Conservation (phyloP, 2,329 filamentous ascomycete species). For the Sarocladiaceae sp. region DNA sequence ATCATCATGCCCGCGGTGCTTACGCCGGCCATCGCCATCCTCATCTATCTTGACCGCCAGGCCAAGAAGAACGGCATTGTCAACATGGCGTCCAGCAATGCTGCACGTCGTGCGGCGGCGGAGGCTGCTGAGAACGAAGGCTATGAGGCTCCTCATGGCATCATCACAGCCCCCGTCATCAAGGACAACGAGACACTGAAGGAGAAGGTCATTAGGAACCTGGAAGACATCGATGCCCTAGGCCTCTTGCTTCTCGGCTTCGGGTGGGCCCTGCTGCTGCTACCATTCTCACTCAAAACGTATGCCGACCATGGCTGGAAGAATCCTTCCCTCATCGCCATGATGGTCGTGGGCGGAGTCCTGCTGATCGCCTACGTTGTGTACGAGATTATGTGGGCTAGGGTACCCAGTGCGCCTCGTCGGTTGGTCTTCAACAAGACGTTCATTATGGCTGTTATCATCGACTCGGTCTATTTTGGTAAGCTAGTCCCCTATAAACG, state of each 20-base stretch:
- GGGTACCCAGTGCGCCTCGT: constrained; percentile 18
- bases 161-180: constrained; percentile 14
- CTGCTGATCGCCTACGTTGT: constrained; percentile 35
- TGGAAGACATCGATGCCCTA: constrained; percentile 28
- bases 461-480: constrained; percentile 24
- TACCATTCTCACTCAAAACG: constrained; percentile 56
- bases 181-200: constrained; percentile 17
- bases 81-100: constrained; percentile 24
- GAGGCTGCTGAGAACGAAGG: constrained; percentile 13
- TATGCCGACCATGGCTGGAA: constrained; percentile 33
- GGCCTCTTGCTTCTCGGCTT: constrained; percentile 26
- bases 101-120: constrained; percentile 27
- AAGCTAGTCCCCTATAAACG: constrained; percentile 1
- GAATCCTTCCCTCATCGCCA: constrained; percentile 34
- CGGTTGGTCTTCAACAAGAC: constrained; percentile 23
- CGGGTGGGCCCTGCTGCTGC: constrained; percentile 53
- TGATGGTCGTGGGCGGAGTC: constrained; percentile 32
- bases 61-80: constrained; percentile 45
- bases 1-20: constrained; percentile 49
- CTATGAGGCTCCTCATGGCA: constrained; percentile 14
- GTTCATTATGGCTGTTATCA: constrained; percentile 23
- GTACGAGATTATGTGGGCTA: constrained; percentile 36
- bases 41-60: constrained; percentile 50
- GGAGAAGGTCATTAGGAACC: constrained; percentile 27
- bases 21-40: constrained; percentile 35